Evolutionary conservation across 768 basidiomycete genomes (phyloP), one percentile per base, ranked within the genome.

Genomic region (Favolaschia claudopus): DNA sequence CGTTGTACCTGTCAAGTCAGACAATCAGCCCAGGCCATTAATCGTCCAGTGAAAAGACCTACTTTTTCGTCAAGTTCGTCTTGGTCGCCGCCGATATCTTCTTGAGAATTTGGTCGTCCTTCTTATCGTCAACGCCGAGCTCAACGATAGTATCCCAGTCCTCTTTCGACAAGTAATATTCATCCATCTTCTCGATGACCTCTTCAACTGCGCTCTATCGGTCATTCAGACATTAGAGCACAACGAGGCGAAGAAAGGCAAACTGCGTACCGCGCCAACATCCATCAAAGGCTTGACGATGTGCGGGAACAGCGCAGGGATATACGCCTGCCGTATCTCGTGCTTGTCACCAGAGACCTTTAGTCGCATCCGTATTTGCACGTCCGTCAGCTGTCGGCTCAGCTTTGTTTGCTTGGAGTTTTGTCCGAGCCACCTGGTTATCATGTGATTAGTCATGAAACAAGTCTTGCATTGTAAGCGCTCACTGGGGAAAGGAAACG

Each of bases 61-160:
- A 96, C 93, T 88, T 94, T 72, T 79, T 85, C 2, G 97, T 99
- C 61, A 99, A 88, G 0, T 90, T 78, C 0, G 90, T 75, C 79
- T 99, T 99, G 42, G 90, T 89, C 0, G 89, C 85, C 0, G 89
- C 67, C 0, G 92, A 77, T 28, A 99, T 93, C 75, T 90, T 91
- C 80, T 96, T 97, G 67, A 92, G 74, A 12, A 96, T 82, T 2
- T 76, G 7, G 0, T 91, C 91, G 45, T 93, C 92, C 57, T 84
- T 85, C 69, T 88, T 83, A 7, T 89, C 82, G 55, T 87, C 97
- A 8, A 99, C 84, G 1, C 96, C 97, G 9, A 99, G 83, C 70
- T 99, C 96, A 50, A 99, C 85, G 49, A 99, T 81, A 10, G 94
- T 89, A 67, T 99, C 97, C 96, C 96, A 99, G 68, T 99, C 96